Evolutionary conservation across 2,329 filamentous ascomycete genomes (phyloP), one percentile per base, ranked within the genome.

Genomic region (Dactylellina sp.): DNA sequence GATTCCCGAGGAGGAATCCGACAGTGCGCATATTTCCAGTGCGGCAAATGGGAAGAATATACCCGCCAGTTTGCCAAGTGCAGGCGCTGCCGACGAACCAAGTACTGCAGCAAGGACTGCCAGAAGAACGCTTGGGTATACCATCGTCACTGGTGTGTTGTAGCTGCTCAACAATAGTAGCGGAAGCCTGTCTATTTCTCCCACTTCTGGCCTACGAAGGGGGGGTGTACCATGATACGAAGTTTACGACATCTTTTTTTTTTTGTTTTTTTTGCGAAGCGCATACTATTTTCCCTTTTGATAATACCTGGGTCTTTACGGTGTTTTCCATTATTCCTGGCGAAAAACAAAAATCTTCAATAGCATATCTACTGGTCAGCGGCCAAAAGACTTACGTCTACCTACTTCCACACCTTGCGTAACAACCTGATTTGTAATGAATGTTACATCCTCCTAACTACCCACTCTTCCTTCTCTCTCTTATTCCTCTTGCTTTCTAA

Each of bases 71-170:
- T 99, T 81, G 95, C 95, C 78, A 99, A 99, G 83, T 99, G 95
- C 83, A 89, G 95, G 77, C 89, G 95, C 76, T 99, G 95, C 83
- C 89, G 95, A 78, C 89, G 95, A 77, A 99, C 95, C 75, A 99
- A 99, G 82, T 97, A 97, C 84, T 99, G 95, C 88, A 97, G 93
- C 86, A 99, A 99, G 83, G 95, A 99, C 82, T 99, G 95, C 82
- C 95, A 99, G 83, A 98, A 98, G 85, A 96, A 92, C 78, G 96
- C 95, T 7, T 99, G 95, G 95, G 93, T 95, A 25, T 98, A 93
- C 82, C 95, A 99, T 81, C 89, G 95, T 75, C 96, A 98, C 83
- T 99, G 95, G 95, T 99, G 95, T 81, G 90, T 95, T 70, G 89
- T 90, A 71, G 91, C 91, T 14, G 53, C 71, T 25, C 63, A 70